phyloP scores from a whole-genome alignment of 148 eudicot species.

The Rhododendron vialii region DNA sequence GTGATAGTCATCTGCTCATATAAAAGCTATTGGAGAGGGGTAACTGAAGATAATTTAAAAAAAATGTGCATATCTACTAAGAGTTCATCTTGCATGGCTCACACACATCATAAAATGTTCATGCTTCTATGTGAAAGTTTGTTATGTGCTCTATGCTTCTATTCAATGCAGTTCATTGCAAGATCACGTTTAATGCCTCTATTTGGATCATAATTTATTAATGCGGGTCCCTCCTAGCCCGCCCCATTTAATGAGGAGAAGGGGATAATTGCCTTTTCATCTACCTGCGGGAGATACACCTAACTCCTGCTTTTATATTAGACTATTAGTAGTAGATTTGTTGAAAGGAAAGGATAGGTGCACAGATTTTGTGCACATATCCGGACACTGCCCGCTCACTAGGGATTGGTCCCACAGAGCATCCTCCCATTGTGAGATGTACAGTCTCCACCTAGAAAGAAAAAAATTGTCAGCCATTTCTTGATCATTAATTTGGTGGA shows the following conservation, averaged over 20 bases:
- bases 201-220: too few relatives aligned
- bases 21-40: background rate
- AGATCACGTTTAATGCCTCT: background rate
- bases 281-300: too few relatives aligned
- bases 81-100: background rate
- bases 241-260: too few relatives aligned
- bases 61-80: background rate
- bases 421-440: background rate
- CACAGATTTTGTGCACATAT: background rate
- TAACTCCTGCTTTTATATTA: too few relatives aligned
- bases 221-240: background rate
- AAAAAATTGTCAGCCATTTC: background rate
- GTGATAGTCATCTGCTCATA: background rate
- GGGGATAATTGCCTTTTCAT: too few relatives aligned
- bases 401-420: background rate
- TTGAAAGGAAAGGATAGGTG: background rate
- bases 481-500: constrained; percentile 1
- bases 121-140: background rate
- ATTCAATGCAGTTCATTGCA: background rate
- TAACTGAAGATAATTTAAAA: background rate
- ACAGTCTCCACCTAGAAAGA: background rate
- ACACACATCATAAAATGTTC: background rate
- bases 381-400: background rate
- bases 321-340: background rate
- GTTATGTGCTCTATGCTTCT: background rate